Conservation (phyloP, 495 filamentous ascomycete species). For the Aspergillus saccharolyticus region DNA sequence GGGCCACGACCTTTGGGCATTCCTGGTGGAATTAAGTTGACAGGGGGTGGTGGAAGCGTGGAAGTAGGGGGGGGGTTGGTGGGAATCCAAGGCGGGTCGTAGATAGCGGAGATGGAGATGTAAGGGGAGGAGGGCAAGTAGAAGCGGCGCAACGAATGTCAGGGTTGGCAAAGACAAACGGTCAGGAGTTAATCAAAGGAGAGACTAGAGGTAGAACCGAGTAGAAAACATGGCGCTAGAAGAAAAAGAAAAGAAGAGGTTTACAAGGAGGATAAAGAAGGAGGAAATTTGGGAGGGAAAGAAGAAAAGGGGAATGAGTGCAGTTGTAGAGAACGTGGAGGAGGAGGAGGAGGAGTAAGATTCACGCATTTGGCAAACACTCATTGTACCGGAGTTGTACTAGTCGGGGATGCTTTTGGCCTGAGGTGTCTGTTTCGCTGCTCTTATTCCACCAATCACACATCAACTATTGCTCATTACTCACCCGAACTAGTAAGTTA, state of each 20-base stretch:
- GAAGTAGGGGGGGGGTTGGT: neutral
- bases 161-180: neutral
- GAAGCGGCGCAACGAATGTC: conserved; percentile 3
- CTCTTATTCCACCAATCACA: neutral
- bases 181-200: neutral
- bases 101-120: conserved; percentile 4
- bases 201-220: neutral
- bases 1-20: conserved; percentile 20
- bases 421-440: neutral
- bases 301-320: neutral
- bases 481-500: neutral
- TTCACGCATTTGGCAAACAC: neutral
- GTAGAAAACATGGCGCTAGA: neutral
- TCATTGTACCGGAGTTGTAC: neutral
- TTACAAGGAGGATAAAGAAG: neutral
- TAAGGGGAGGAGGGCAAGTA: neutral
- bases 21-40: neutral
- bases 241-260: neutral
- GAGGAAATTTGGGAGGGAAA: conserved; percentile 2
- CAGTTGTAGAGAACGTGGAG: too few relatives aligned
- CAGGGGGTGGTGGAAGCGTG: conserved; percentile 2
- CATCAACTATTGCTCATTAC: neutral
- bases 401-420: neutral
- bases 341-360: too few relatives aligned
- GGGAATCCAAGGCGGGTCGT: neutral